Percentiles rank a stretch among this genome's conserved stretches.
Conservation (phyloP, 2,329 filamentous ascomycete genomes). For the Fusarium marasasianum region DNA sequence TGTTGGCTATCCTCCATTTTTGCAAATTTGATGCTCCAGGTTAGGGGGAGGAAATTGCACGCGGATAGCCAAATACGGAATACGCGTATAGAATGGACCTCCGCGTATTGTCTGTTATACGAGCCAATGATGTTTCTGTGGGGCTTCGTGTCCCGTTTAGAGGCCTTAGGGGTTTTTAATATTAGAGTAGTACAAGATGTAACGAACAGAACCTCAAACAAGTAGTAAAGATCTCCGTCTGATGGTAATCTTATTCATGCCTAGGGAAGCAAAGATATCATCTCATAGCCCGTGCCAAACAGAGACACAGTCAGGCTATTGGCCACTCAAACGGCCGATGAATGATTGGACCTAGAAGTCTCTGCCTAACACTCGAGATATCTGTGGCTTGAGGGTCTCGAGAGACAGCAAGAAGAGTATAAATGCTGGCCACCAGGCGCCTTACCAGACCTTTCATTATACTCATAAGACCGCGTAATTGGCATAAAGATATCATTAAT, state of each 20-base stretch:
- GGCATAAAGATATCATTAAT: rapidly evolving
- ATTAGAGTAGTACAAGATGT: neutral
- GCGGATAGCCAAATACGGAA: neutral
- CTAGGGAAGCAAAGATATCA: rapidly evolving
- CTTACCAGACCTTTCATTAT: too few relatives aligned
- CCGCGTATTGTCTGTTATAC: neutral
- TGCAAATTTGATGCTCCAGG: neutral
- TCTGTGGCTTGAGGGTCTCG: neutral
- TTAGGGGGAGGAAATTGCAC: neutral
- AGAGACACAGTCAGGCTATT: rapidly evolving
- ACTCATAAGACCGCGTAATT: too few relatives aligned
- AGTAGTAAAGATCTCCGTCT: too few relatives aligned
- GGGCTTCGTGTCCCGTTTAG: too few relatives aligned
- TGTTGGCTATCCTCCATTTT: too few relatives aligned
- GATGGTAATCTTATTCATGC: rapidly evolving
- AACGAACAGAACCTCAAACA: rapidly evolving
- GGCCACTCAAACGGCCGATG: rapidly evolving
- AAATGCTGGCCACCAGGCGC: neutral
- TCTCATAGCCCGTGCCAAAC: rapidly evolving
- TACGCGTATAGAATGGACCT: neutral
- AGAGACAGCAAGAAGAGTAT: neutral
- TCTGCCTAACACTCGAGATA: too few relatives aligned
- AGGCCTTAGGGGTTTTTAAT: neutral
- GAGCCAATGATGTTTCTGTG: neutral
- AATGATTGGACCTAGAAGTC: neutral